Evolutionary conservation across 495 filamentous ascomycete species (phyloP), one percentile per base, ranked within the genome.

Genomic region (Bacidia gigantensis): DNA sequence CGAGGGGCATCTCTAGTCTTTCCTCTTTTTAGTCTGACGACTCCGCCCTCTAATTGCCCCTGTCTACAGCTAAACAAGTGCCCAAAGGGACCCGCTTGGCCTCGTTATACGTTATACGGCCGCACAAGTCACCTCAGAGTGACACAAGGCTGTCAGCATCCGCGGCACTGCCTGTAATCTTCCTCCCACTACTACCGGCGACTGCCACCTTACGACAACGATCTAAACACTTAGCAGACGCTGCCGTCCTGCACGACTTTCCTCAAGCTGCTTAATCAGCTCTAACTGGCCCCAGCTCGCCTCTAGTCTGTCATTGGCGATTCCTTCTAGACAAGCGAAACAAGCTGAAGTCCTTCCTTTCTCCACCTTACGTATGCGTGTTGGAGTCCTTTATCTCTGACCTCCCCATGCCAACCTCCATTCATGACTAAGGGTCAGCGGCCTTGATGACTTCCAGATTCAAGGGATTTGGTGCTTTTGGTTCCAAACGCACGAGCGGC

Each of bases 381-480:
- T 26, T 35, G 48, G 11, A 26, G 41, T 52, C 55, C 49, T 51
- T 39, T 56, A 22, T 44, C 24, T 43, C 40, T 57, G 29, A 18
- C 26, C 26, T 49, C 17, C 48, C 18, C 22, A 55, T 17, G 18
- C 35, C 41, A 44, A n/a, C 5, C 7, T 18, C 32, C 26, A 50
- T 46, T 61, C 62, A 66, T 54, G 64, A 29, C 26, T 39, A 45
- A 23, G 48, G 9, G 10, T 52, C 29, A 18, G n/a, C 68, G 62
- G 71, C 70, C 66, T 64, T 67, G 61, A 76, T 77, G 72, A 74
- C 64, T 67, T 68, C 72, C 56, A 65, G 71, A 60, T 69, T 77
- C 53, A 75, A 69, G 61, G 62, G 61, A 50, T 67, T 71, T 55
- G 65, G 58, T 59, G 51, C 43, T 56, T 72, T 72, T 60, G 60